Base-by-base conservation (phyloP, 345 rosid species). In the Salix purpurea region DNA sequence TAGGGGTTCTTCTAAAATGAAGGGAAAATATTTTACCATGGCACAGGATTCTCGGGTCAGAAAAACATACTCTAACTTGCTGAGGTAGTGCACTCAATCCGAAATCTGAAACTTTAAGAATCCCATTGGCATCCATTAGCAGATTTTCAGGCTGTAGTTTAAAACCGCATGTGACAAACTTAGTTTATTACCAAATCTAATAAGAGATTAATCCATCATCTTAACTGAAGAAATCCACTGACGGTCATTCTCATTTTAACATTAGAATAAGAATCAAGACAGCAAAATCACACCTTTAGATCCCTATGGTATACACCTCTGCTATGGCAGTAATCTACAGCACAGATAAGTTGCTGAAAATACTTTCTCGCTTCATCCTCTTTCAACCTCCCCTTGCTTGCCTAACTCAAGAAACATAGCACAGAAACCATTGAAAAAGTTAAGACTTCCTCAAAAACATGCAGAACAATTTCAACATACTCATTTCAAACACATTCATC, bases 81-180 rank as follows among this genome's bases (percentile, higher is more conserved):
- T 96, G 99, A 80, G 98, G 98, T 34, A 96, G 83, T 48, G 99
- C 99, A 79, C 99, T 96, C 82, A 96, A 84, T 67, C 99, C 99
- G 88, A 96, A 96, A 83, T 96, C 99, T 36, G 97, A 96, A 73
- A 96, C 94, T 89, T 89, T 96, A 76, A 96, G 89, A 83, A 74
- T 73, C 74, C 97, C 98, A 81, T 46, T 89, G 50, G 93, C 93
- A 91, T 96, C 99, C 82, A 96, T 80, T 76, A 94, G 90, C 80
- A 96, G 85, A 82, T 96, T 96, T 78, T 96, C 99, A 34, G 99
- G 99, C 99, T 96, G 97, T 68, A 40, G 82, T 26, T 72, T 75
- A 46, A 82, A 76, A 79, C 13, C 78, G 69, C n/a, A 36, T 66
- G 26, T 67, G 50, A 65, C 3, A 39, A 61, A 21, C 50, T 36